Evolutionary conservation across 1,284 basidiomycete species (phyloP), one percentile per base, ranked within the genome.

Genomic region (Acaromyces ingoldii): DNA sequence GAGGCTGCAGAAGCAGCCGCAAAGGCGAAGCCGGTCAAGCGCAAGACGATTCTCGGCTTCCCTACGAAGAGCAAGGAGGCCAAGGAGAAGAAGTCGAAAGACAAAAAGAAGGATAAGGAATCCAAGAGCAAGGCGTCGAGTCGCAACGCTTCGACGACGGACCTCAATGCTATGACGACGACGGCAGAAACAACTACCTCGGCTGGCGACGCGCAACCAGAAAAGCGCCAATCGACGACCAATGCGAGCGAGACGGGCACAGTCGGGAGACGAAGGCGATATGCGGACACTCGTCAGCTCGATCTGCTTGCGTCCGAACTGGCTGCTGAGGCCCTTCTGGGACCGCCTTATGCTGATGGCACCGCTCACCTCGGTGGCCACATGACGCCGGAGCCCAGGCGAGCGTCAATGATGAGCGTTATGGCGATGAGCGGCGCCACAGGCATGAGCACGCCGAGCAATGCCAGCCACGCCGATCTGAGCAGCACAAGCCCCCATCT

Each of bases 221-320:
- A 40, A 40, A 25, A 40, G 17, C 21, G 28, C 21, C 7, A n/a
- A 28, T 11, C 37, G 25, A n/a, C 6, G 40, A 22, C 7, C 43
- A 43, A 6, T 19, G 24, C 10, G 4, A 49, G 41, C 34, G 38
- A 43, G 10, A 36, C 54, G 11, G 58, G 55, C 7, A 51, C 57
- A 6, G 40, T 19, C 5, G 56, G 56, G 19, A 36, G 60, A 36
- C 45, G 64, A 30, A 50, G 67, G 11, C 46, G 65, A 24, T 69
- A 57, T 33, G 51, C 33, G 28, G 64, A 69, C 31, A 69, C 67
- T 10, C 55, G 67, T 11, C 59, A 67, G n/a, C 40, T 69, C 15
- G 61, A 69, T 26, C 40, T 69, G 24, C 38, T 69, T 13, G 65
- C 65, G 2, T 52, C 60, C 29, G 64, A 69, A 40, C 60, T 69